Percentiles rank a stretch among this genome's conserved stretches.
Conservation (phyloP, 2,329 filamentous ascomycete species). For the Nemania sp. region DNA sequence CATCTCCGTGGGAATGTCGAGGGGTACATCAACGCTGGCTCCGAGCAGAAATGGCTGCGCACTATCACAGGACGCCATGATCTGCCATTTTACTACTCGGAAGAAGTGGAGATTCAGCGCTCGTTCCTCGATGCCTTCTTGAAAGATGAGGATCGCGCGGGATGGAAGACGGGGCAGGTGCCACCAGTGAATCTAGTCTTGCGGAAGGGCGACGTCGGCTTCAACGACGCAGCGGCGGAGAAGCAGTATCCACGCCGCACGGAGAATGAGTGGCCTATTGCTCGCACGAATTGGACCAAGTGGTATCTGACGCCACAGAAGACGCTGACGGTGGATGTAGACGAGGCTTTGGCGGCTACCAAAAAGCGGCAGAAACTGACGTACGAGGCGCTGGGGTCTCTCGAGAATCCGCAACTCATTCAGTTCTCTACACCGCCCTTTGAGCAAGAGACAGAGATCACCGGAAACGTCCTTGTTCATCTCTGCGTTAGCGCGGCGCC, state of each 20-base stretch:
- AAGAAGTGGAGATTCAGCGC: slow-evolving; percentile 69
- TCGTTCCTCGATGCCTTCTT: slow-evolving; percentile 74
- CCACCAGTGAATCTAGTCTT: slow-evolving; percentile 65
- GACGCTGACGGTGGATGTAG: not conserved
- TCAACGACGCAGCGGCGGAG: slow-evolving; percentile 66
- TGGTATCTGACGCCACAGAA: slow-evolving; percentile 59
- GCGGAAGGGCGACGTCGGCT: slow-evolving; percentile 68
- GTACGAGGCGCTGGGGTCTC: slow-evolving; percentile 63
- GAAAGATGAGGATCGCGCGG: slow-evolving; percentile 65
- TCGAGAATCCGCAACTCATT: slow-evolving; percentile 58
- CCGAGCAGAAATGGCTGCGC: slow-evolving; percentile 69
- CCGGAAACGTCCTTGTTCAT: slow-evolving; percentile 67
- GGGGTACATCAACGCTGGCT: slow-evolving; percentile 66
- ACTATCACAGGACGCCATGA: slow-evolving; percentile 74
- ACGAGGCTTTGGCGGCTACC: not conserved
- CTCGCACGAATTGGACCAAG: slow-evolving; percentile 65
- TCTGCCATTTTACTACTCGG: slow-evolving; percentile 71
- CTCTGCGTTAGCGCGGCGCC: slow-evolving; percentile 67
- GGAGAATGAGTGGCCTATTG: slow-evolving; percentile 70
- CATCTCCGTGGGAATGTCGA: slow-evolving; percentile 72
- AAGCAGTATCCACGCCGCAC: slow-evolving; percentile 57
- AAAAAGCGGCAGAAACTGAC: slow-evolving; percentile 45
- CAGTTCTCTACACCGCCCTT: slow-evolving; percentile 64
- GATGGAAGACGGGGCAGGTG: slow-evolving; percentile 65
- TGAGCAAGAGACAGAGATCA: slow-evolving; percentile 68